phyloP scores from a whole-genome alignment of 83 land plant species.

The Diphasiastrum complanatum region DNA sequence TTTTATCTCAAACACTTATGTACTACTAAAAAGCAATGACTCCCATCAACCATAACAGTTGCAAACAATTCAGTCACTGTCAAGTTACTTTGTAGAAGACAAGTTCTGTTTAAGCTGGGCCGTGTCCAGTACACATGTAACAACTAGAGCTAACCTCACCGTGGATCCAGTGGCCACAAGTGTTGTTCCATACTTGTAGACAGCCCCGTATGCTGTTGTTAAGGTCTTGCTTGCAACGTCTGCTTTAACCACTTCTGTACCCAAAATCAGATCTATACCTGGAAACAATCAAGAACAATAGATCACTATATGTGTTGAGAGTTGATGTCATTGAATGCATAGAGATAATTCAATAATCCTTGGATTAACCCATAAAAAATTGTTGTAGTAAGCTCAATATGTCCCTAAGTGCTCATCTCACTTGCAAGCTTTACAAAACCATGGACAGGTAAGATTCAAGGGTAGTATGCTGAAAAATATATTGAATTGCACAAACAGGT shows the following conservation, averaged over 20 bases:
- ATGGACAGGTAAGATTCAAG: background rate
- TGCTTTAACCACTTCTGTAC: constrained; percentile 83
- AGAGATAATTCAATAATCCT: background rate
- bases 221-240: constrained; percentile 75
- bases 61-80: no score
- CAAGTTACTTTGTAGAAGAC: no score
- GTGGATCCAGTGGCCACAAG: constrained; percentile 90
- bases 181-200: constrained; percentile 54
- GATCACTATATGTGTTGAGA: background rate
- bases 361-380: constrained; percentile 1
- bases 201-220: constrained; percentile 48
- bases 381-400: background rate
- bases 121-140: background rate
- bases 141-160: constrained; percentile 33
- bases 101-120: no score
- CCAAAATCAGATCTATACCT: constrained; percentile 83
- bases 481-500: no score
- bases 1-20: no score
- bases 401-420: no score
- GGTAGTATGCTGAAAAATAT: background rate
- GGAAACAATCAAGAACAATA: constrained; percentile 16
- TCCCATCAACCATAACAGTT: no score
- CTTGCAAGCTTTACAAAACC: background rate
- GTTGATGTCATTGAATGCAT: background rate
- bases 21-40: no score